A percentile compares a stretch with the other conserved stretches of the same genome.
Conservation (phyloP, 495 filamentous ascomycete genomes). For the Penicillium waksmanii region DNA sequence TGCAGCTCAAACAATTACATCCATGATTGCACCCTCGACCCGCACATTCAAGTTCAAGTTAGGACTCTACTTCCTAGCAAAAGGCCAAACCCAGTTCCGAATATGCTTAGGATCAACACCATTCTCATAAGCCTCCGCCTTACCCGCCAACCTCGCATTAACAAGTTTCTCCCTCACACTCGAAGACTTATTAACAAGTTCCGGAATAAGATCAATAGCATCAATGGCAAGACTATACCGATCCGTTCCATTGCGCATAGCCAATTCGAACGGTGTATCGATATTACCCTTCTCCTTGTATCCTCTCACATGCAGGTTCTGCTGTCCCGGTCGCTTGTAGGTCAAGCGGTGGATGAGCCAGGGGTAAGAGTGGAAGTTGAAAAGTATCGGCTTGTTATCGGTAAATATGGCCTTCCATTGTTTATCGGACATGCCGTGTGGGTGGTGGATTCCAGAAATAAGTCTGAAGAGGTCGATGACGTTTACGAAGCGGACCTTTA, state of each 20-base stretch:
- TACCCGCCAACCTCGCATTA: constrained; percentile 60
- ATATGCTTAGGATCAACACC: constrained; percentile 69
- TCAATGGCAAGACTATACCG: constrained; percentile 72
- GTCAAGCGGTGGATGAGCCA: constrained; percentile 74
- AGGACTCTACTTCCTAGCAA: constrained; percentile 15
- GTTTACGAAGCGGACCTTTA: constrained; percentile 77
- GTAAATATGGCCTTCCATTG: constrained; percentile 72
- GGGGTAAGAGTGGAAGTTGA: constrained; percentile 81
- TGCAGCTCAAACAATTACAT: neutral
- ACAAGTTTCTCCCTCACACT: constrained; percentile 61
- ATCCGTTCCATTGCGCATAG: constrained; percentile 72
- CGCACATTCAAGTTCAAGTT: too few relatives aligned
- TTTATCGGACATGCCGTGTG: constrained; percentile 64
- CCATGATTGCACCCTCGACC: neutral
- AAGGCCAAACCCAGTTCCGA: constrained; percentile 67
- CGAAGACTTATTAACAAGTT: constrained; percentile 59
- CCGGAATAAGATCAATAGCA: constrained; percentile 66
- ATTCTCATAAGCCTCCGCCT: constrained; percentile 62
- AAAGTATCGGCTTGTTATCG: constrained; percentile 66
- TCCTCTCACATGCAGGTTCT: constrained; percentile 69
- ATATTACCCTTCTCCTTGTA: constrained; percentile 81
- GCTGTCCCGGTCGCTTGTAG: constrained; percentile 65
- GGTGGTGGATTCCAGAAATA: constrained; percentile 64
- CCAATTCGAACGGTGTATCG: constrained; percentile 73
- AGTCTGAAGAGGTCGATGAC: constrained; percentile 77